Evolutionary conservation across 257 asterid genomes (phyloP).

Genomic region (Cordia subcordata): DNA sequence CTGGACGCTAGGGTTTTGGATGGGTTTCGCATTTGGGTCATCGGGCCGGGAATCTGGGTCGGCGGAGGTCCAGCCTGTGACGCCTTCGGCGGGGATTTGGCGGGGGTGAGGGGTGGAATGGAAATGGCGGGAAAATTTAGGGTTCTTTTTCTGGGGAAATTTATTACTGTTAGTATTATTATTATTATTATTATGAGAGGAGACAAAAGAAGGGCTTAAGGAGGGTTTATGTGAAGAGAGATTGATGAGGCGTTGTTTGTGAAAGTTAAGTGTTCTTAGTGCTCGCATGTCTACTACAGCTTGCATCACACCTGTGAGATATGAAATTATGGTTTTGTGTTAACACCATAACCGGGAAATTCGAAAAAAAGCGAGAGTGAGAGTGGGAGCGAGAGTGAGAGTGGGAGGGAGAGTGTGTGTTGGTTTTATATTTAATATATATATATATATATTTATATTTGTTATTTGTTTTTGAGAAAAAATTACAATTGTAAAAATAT

Average conservation of each 20-base stretch:
- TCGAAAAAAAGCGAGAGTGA: background rate
- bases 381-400: no score
- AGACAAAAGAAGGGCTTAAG: conserved; percentile 15
- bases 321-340: conserved; percentile 1
- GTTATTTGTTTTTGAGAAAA: no score
- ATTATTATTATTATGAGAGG: background rate
- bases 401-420: no score
- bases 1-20: conserved; percentile 27
- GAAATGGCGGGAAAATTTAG: conserved; percentile 27
- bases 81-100: conserved; percentile 24
- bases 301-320: conserved; percentile 32
- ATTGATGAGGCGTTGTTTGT: conserved; percentile 31
- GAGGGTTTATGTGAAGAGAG: conserved; percentile 7
- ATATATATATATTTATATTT: no score
- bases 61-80: conserved; percentile 26
- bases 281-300: conserved; percentile 40
- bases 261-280: conserved; percentile 41
- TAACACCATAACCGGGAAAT: conserved; percentile 11
- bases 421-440: no score
- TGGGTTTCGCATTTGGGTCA: conserved; percentile 9
- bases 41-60: conserved; percentile 22
- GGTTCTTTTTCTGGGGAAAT: conserved; percentile 18
- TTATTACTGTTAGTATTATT: background rate
- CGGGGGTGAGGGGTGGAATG: conserved; percentile 30
- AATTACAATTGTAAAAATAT: no score